These are phyloP conservation scores for Talaromyces sp. DNA, from an alignment of 2,329 filamentous ascomycete species.

Conservation along the genomic window DNA sequence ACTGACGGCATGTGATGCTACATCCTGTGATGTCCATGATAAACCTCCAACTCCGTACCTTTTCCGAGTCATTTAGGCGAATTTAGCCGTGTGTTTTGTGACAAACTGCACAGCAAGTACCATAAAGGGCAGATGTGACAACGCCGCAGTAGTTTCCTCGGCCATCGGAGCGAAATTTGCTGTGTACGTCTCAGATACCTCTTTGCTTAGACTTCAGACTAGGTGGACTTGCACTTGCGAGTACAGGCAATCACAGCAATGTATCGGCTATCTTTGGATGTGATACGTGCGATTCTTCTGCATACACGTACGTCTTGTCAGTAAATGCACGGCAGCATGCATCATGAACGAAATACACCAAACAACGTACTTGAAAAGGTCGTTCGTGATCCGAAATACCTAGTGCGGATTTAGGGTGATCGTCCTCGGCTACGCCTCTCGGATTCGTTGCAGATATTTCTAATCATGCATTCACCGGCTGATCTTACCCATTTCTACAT, in stretches of 20 bases:
- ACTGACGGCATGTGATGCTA: neutral
- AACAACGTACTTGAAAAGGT: neutral
- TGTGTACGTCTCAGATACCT: neutral
- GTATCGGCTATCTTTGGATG: neutral
- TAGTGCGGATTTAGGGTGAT: neutral
- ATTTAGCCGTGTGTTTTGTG: neutral
- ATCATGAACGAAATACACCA: neutral
- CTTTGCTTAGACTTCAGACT: neutral
- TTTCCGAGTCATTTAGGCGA: neutral
- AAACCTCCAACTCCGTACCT: neutral
- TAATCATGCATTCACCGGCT: neutral
- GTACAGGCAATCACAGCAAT: neutral
- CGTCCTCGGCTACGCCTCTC: neutral
- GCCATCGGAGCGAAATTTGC: neutral
- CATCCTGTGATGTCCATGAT: neutral
- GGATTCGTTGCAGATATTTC: conserved; percentile 6
- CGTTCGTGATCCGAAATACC: neutral
- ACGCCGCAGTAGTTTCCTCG: too few relatives aligned
- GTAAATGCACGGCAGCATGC: neutral
- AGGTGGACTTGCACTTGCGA: neutral
- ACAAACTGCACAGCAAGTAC: neutral
- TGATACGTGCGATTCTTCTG: neutral
- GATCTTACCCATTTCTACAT: neutral
- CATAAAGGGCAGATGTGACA: neutral
- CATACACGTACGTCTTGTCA: neutral